Evolutionary conservation across 371 early-diverging fungal genomes (phyloP).

Genomic region (Syncephalis plumigaleata): DNA sequence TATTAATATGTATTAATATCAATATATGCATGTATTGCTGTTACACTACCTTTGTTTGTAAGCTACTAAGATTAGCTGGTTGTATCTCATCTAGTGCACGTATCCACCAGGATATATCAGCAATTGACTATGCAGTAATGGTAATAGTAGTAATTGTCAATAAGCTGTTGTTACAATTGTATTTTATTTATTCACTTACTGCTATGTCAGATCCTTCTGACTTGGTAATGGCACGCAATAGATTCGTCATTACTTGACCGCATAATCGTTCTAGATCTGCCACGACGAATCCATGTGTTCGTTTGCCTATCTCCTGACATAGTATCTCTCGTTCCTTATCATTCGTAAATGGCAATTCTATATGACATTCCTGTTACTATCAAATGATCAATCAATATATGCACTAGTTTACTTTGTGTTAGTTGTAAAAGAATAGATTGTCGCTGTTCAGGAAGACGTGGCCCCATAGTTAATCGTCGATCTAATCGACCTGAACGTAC

Average conservation of each 20-base stretch:
- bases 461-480: slow-evolving; percentile 4
- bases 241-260: slow-evolving; percentile 1
- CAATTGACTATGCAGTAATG: not conserved
- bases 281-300: slow-evolving; percentile 82
- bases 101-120: too few relatives aligned
- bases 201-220: too few relatives aligned
- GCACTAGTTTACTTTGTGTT: not conserved
- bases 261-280: slow-evolving; percentile 54
- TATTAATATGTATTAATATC: slow-evolving; percentile 9
- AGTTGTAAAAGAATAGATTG: not conserved
- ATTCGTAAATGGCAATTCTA: slow-evolving; percentile 33
- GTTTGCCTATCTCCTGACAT: slow-evolving; percentile 71
- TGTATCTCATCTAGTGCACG: slow-evolving; percentile 19
- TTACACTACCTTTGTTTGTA: slow-evolving; percentile 22
- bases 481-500: slow-evolving; percentile 39
- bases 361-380: slow-evolving; percentile 15
- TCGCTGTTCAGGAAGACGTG: not conserved
- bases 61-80: slow-evolving; percentile 40
- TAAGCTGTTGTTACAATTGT: not conserved
- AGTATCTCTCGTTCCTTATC: slow-evolving; percentile 20
- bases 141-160: slow-evolving; percentile 17
- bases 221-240: too few relatives aligned
- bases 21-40: slow-evolving; percentile 1
- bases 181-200: too few relatives aligned
- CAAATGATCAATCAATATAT: slow-evolving; percentile 27